Base-by-base conservation (phyloP, 768 basidiomycete genomes). In the Phaffia australis region DNA sequence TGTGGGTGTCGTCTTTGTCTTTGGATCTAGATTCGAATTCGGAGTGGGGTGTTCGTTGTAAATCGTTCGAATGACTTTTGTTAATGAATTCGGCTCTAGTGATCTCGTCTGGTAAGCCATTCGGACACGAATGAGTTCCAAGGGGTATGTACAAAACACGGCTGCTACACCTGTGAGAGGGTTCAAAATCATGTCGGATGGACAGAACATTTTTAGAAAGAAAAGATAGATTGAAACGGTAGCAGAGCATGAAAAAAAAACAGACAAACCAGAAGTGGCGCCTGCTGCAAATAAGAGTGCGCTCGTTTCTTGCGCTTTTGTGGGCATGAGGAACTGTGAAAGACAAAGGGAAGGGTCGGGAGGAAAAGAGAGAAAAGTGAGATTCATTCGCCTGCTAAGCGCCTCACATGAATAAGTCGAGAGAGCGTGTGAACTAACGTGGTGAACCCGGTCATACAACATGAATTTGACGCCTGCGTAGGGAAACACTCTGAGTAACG, bases 391-490 rank as follows among this genome's bases (percentile, higher is more conserved):
- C 60, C 59, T 52, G 42, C 52, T 27, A 8, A 50, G 52, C n/a
- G 52, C 8, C 27, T 54, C 5, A 54, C 27, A 54, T 27, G 4
- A 4, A n/a, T 16, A 27, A 4, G 18, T 54, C 27, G 21, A 16
- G 18, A 8, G 32, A 23, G 9, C 9, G 21, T 21, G 27, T 56
- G 21, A 81, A 73, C 77, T 63, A 71, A 93, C 89, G 69, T 83
- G 74, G 77, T 89, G 87, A 65, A 88, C 79, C 74, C 88, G 84
- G 76, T 97, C 94, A 74, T 97, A 99, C 4, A 88, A 84, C 86
- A 97, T 91, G 74, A 91, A 99, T 76, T 93, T 95, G 77, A 98
- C 88, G 68, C 86, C 89, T 32, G 95, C 95, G 73, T 98, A 97
- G 9, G 95, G 95, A 75, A 95, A 94, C 72, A 97, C 87, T 65